These are phyloP conservation scores for Dianthus caryophyllus DNA, from an alignment of 148 eudicot genomes.

Conservation along the genomic window DNA sequence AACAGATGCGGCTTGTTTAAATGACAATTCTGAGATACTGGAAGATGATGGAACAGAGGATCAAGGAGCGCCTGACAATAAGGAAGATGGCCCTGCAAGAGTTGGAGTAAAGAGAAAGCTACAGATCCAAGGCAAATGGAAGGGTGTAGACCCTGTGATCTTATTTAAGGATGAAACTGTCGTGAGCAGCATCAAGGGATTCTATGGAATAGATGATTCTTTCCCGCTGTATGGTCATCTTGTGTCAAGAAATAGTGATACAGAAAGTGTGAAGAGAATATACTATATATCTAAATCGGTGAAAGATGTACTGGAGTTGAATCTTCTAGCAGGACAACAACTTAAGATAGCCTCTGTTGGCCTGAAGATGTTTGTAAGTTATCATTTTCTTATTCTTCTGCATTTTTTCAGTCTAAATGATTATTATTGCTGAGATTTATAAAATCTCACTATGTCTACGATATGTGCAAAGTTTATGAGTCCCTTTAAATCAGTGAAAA, in stretches of 20 bases:
- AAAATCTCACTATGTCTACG: background rate
- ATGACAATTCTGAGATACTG: slow-evolving; percentile 29
- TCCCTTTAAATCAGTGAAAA: background rate
- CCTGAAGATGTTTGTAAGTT: slow-evolving; percentile 98
- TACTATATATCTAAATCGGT: slow-evolving; percentile 82
- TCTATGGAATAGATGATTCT: slow-evolving; percentile 79
- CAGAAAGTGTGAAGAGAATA: slow-evolving; percentile 79
- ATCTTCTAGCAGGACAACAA: slow-evolving; percentile 69
- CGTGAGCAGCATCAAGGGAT: slow-evolving; percentile 54
- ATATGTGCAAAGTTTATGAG: background rate
- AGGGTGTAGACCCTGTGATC: slow-evolving; percentile 87
- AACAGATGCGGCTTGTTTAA: slow-evolving; percentile 35
- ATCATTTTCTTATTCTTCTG: background rate
- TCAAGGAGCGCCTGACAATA: slow-evolving; percentile 27
- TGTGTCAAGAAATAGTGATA: slow-evolving; percentile 79
- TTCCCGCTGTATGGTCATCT: slow-evolving; percentile 74
- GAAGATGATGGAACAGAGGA: slow-evolving; percentile 41
- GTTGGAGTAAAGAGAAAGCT: slow-evolving; percentile 67
- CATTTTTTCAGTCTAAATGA: background rate
- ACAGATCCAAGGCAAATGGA: slow-evolving; percentile 90
- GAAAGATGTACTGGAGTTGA: slow-evolving; percentile 75
- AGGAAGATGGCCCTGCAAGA: slow-evolving; percentile 30
- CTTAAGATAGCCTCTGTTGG: slow-evolving; percentile 96
- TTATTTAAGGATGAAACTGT: slow-evolving; percentile 58
- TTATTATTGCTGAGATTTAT: slow-evolving; percentile 1